These are phyloP conservation scores for Candida ovalis DNA, from an alignment of 805 yeast species.

Conservation along the genomic window DNA sequence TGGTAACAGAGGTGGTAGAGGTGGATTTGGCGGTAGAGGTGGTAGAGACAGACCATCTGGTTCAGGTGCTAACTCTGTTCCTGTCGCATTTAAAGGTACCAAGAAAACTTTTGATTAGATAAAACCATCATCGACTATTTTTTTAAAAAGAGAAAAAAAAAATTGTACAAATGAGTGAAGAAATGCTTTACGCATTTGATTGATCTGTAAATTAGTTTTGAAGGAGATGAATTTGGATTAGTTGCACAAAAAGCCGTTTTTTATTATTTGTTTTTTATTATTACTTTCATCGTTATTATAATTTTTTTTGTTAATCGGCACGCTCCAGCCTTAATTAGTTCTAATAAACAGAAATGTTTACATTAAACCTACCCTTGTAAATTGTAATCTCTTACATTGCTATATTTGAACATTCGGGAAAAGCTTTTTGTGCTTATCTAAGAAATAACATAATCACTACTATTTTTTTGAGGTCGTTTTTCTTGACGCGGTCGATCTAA, in stretches of 20 bases:
- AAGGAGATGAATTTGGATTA: not conserved
- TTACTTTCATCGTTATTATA: not conserved
- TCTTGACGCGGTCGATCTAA: too few species aligned
- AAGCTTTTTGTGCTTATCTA: too few species aligned
- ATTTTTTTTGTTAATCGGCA: conserved; percentile 1
- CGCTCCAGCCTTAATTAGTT: not conserved
- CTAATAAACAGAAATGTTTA: conserved; percentile 1
- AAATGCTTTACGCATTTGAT: not conserved
- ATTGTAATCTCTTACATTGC: not conserved
- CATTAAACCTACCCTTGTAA: not conserved
- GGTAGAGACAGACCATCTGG: conserved; percentile 43
- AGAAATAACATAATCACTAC: too few species aligned
- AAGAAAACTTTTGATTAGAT: conserved; percentile 75
- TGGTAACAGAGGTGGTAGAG: conserved; percentile 36
- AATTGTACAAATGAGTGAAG: not conserved
- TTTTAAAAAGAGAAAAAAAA: not conserved
- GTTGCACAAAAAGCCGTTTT: not conserved
- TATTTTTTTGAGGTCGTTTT: too few species aligned
- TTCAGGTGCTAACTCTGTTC: conserved; percentile 65
- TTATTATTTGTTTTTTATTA: not conserved
- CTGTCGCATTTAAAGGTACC: conserved; percentile 76
- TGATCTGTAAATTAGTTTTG: conserved; percentile 8
- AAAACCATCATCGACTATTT: not conserved
- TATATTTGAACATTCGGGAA: not conserved
- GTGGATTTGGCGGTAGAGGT: conserved; percentile 36